Conservation (phyloP, 306 rosid genomes). For the Trifolium subterraneum region DNA sequence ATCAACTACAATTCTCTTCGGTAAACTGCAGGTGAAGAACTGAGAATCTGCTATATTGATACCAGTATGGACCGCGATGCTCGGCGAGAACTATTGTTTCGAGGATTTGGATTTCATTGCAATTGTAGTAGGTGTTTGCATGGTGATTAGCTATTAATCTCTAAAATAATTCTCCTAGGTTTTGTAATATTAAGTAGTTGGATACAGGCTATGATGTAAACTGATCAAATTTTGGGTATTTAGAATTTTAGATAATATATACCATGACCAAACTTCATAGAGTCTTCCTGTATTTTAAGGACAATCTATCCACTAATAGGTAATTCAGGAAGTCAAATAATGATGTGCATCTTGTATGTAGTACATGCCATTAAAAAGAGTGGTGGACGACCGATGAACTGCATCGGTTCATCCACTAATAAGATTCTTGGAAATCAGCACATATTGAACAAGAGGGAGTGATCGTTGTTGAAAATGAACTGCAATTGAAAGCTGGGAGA, state of each 20-base stretch:
- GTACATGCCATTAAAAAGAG: no score
- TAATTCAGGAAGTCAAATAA: no score
- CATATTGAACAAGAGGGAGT: no score
- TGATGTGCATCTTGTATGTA: no score
- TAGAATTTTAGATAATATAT: background rate
- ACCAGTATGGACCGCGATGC: constrained; percentile 75
- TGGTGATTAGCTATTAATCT: constrained; percentile 53
- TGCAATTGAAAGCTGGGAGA: no score
- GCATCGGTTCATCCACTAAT: no score
- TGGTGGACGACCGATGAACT: no score
- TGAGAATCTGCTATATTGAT: constrained; percentile 90
- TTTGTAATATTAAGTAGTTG: constrained; percentile 20
- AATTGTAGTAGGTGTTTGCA: constrained; percentile 70
- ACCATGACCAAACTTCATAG: background rate
- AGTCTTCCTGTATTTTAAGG: no score
- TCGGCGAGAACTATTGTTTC: constrained; percentile 63
- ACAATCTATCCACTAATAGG: no score
- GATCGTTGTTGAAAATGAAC: no score
- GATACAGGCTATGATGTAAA: background rate
- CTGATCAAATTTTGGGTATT: constrained; percentile 12
- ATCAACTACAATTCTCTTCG: constrained; percentile 5
- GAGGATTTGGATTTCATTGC: constrained; percentile 85
- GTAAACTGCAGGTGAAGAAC: constrained; percentile 78
- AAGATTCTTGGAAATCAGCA: no score
- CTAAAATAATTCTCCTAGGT: background rate